Evolutionary conservation across 129 eudicot genomes (phyloP).

Genomic region (Artemisia annua): DNA sequence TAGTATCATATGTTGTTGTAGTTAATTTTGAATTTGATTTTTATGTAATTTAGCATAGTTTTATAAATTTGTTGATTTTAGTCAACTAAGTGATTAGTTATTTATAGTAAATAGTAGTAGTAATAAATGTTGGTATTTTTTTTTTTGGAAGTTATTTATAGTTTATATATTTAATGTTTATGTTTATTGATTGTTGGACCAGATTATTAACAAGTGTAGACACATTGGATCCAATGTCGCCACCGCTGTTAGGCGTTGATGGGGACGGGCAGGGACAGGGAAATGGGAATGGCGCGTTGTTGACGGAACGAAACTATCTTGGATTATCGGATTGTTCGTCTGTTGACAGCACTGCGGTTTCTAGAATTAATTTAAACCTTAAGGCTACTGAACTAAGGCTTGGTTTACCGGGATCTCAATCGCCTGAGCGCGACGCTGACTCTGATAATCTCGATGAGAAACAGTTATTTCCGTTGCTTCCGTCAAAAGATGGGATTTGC

Average conservation of each 20-base stretch:
- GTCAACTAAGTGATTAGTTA: too few species aligned
- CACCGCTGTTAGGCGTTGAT: slow-evolving; percentile 64
- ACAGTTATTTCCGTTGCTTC: slow-evolving; percentile 62
- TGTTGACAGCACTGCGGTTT: slow-evolving; percentile 57
- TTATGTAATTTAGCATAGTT: too few species aligned
- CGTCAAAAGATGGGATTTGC: slow-evolving; percentile 66
- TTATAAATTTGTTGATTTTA: too few species aligned
- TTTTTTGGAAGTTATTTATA: too few species aligned
- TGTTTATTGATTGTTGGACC: neutral
- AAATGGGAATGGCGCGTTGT: slow-evolving; percentile 33
- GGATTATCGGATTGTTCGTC: slow-evolving; percentile 88
- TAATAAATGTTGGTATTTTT: too few species aligned
- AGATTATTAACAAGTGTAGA: slow-evolving; percentile 16
- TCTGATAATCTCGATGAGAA: slow-evolving; percentile 66
- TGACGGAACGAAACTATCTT: slow-evolving; percentile 72
- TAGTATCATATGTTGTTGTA: neutral
- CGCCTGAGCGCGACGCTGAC: slow-evolving; percentile 61
- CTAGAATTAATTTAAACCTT: slow-evolving; percentile 50
- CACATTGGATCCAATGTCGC: slow-evolving; percentile 56
- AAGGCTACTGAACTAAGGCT: slow-evolving; percentile 84
- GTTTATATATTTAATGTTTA: neutral
- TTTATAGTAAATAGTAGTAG: too few species aligned
- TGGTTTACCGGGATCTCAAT: slow-evolving; percentile 84
- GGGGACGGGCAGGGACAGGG: slow-evolving; percentile 60
- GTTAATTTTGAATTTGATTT: too few species aligned